A percentile compares a stretch with the other conserved stretches of the same genome.
Conservation (phyloP, 2,329 filamentous ascomycete genomes). For the Zasmidium cellare region DNA sequence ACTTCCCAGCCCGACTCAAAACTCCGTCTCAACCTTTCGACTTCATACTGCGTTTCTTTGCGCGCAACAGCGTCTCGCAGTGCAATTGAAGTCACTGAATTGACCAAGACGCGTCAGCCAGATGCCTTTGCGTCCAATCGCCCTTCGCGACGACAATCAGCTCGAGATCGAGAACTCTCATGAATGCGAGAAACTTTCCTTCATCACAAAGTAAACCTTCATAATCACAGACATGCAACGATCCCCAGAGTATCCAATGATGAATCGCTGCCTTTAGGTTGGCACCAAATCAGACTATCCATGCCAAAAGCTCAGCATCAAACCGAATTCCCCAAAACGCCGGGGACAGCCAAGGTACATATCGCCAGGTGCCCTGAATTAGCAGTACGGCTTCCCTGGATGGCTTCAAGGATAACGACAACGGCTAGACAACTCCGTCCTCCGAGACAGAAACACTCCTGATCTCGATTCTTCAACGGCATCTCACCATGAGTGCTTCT, state of each 20-base stretch:
- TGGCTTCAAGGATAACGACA: neutral
- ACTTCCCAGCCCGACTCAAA: neutral
- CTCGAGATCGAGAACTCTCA: too few species aligned
- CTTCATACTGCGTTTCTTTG: too few species aligned
- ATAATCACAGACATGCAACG: too few species aligned
- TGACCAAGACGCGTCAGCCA: too few species aligned
- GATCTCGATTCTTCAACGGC: neutral
- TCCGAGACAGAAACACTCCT: neutral
- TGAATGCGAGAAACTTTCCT: too few species aligned
- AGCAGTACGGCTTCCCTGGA: neutral
- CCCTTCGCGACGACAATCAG: too few species aligned
- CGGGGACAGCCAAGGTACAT: neutral
- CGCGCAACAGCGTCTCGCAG: too few species aligned
- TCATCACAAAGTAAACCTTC: too few species aligned
- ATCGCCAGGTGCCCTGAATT: neutral
- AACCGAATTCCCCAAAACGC: neutral
- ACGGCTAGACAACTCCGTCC: neutral
- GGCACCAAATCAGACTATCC: neutral
- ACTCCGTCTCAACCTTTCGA: neutral
- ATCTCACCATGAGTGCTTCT: neutral
- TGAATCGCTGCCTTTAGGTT: neutral
- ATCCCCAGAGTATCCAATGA: neutral
- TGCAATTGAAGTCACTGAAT: too few species aligned
- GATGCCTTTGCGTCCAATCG: too few species aligned
- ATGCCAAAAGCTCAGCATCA: neutral